Percentiles rank a stretch among this genome's conserved stretches.
Evolutionary conservation across 2,329 filamentous ascomycete genomes (phyloP).

Genomic region (Ophioceras dolichostomum): DNA sequence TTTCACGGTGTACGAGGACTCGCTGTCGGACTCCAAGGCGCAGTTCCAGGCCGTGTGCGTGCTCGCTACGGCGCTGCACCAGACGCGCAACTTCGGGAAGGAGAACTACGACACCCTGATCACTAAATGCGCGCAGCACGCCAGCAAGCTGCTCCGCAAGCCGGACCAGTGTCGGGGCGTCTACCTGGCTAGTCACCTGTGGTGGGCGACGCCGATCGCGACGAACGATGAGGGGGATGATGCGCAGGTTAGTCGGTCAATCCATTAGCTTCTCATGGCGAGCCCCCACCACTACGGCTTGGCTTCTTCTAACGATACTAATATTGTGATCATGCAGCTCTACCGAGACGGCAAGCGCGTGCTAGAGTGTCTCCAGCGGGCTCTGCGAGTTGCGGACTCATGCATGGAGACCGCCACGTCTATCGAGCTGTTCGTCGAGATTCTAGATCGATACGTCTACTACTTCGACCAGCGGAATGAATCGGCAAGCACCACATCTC

Average conservation of each 20-base stretch:
- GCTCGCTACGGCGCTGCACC: constrained; percentile 79
- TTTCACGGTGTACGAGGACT: constrained; percentile 96
- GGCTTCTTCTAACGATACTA: too few species aligned
- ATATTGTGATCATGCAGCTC: too few species aligned
- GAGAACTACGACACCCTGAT: constrained; percentile 99
- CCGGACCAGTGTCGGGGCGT: constrained; percentile 96
- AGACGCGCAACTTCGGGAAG: constrained; percentile 80
- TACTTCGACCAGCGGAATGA: constrained; percentile 99
- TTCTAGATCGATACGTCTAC: constrained; percentile 95
- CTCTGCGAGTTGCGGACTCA: constrained; percentile 88
- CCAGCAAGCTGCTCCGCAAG: constrained; percentile 93
- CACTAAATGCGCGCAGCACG: constrained; percentile 92
- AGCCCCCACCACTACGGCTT: too few species aligned
- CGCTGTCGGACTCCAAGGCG: constrained; percentile 86
- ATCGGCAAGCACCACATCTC: constrained; percentile 62
- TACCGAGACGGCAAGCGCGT: constrained; percentile 97
- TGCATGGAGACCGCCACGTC: constrained; percentile 98
- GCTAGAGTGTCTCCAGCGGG: constrained; percentile 88
- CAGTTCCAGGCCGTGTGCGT: constrained; percentile 98
- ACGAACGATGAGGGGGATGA: constrained; percentile 70
- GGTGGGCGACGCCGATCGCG: constrained; percentile 87
- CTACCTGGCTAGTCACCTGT: constrained; percentile 90
- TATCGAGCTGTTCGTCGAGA: constrained; percentile 96
- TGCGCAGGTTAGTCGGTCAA: constrained; percentile 62
- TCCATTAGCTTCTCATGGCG: too few species aligned